Evolutionary conservation across 2,329 filamentous ascomycete genomes (phyloP).

Genomic region (Helicocarpus griseus): DNA sequence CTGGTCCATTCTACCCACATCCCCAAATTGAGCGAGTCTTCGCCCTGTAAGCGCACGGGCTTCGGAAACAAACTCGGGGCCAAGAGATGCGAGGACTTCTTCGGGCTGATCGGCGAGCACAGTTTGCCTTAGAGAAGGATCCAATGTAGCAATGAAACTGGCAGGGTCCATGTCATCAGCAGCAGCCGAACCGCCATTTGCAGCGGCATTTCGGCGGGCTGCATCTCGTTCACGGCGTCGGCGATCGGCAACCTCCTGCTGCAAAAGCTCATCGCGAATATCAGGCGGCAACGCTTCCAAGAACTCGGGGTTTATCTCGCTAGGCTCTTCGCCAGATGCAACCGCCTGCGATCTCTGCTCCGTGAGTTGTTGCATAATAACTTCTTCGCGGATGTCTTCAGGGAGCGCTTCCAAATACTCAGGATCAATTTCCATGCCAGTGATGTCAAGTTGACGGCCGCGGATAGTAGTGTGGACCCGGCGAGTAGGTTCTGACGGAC

Average conservation of each 20-base stretch:
- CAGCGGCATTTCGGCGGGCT: conserved; percentile 56
- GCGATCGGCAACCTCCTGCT: conserved; percentile 81
- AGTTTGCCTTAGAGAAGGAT: conserved; percentile 72
- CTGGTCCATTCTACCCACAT: conserved; percentile 28
- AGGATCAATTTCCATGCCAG: conserved; percentile 83
- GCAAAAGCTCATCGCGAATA: conserved; percentile 78
- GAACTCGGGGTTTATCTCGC: conserved; percentile 76
- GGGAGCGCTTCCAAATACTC: conserved; percentile 96
- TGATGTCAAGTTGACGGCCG: conserved; percentile 84
- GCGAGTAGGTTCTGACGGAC: conserved; percentile 38
- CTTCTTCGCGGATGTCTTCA: conserved; percentile 91
- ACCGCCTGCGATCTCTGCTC: conserved; percentile 70
- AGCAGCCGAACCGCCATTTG: conserved; percentile 39
- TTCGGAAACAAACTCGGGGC: conserved; percentile 76
- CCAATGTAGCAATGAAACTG: conserved; percentile 83
- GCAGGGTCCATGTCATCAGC: conserved; percentile 84
- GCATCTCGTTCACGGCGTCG: conserved; percentile 81
- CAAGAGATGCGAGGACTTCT: conserved; percentile 72
- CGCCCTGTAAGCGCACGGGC: conserved; percentile 61
- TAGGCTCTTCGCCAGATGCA: conserved; percentile 55
- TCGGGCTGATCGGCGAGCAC: conserved; percentile 88
- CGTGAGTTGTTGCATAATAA: conserved; percentile 82
- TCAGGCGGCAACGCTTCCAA: conserved; percentile 85
- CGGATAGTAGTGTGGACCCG: conserved; percentile 76
- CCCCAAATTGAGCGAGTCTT: conserved; percentile 45